phyloP scores from a whole-genome alignment of 441 rosid genomes.

The Arabidopsis hybrid region DNA sequence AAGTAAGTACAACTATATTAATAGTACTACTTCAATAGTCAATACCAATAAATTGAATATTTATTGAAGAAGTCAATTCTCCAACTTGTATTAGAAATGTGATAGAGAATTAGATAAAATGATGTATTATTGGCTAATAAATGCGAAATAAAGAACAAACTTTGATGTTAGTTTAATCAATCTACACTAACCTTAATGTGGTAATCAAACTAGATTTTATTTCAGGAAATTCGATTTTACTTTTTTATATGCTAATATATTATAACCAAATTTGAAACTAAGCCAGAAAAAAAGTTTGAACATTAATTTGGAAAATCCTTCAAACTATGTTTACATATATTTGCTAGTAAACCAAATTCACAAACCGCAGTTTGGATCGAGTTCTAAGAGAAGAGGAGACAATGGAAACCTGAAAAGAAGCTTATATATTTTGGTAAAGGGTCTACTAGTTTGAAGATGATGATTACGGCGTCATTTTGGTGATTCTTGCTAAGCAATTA shows the following conservation, averaged over 20 bases:
- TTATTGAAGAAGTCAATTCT: slow-evolving; percentile 15
- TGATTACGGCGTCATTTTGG: slow-evolving; percentile 33
- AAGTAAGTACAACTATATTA: slow-evolving; percentile 28
- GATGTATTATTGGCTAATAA: slow-evolving; percentile 6
- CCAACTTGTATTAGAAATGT: slow-evolving; percentile 7
- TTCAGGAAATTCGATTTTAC: not conserved
- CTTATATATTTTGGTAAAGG: not conserved
- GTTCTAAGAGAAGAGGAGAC: slow-evolving; percentile 5
- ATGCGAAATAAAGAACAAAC: slow-evolving; percentile 3
- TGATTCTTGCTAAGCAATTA: slow-evolving; percentile 48
- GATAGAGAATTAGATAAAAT: not conserved
- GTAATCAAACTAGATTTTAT: not conserved
- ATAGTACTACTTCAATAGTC: not conserved
- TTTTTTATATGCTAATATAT: not conserved
- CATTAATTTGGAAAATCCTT: slow-evolving; percentile 4
- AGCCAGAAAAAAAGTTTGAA: not conserved
- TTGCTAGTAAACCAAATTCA: slow-evolving; percentile 13
- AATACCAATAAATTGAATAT: not conserved
- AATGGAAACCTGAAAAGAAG: slow-evolving; percentile 25
- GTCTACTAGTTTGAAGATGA: slow-evolving; percentile 28
- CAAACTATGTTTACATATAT: slow-evolving; percentile 1
- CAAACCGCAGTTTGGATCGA: slow-evolving; percentile 25
- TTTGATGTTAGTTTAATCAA: not conserved
- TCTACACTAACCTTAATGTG: not conserved
- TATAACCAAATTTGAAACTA: not conserved